Base-by-base conservation (phyloP, 768 basidiomycete species). In the Boletus insuetus region DNA sequence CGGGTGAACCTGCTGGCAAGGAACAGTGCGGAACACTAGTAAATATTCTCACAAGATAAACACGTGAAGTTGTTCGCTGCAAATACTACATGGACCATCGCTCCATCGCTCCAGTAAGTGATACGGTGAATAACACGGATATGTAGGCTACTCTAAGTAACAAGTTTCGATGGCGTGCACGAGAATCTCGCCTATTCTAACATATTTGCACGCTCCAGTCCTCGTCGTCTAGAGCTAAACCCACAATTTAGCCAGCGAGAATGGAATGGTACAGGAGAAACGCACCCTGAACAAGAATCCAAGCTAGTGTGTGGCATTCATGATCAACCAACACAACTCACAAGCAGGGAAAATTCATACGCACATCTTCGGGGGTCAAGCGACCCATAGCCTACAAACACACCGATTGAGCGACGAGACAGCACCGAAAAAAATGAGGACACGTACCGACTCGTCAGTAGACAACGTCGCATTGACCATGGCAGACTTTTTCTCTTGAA, bases 401-500 rank as follows among this genome's bases (percentile, higher is more conserved):
- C 26, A 46, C 26, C 20, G 51, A 48, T 19, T 68, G 49, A 20
- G 51, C 59, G 35, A 58, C 20, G 60, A 42, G 52, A 48, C 38
- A 46, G 52, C 32, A 9, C 16, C 29, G 29, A 29, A 4, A 20
- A 26, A 48, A 49, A 51, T 13, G 11, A 24, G 43, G 12, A 32
- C 43, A 72, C 84, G 14, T 64, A 87, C 88, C 43, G 86, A 87
- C 59, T 91, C 89, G 65, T 93, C 91, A 4, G 87, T 73, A 4
- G 89, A 91, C 19, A 93, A 71, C 0, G 93, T 92, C 16, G 91
- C 91, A 64, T 92, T 87, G 4, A 95, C 84, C 94, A 97, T 96
- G 0, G 93, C 94, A 38, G 87, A 83, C 70, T 99, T 99, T 77
- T 98, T 97, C 72, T 97, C 94, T 73, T 98, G 94, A n/a, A 96